Percentiles rank a stretch among this genome's conserved stretches.
These are phyloP conservation scores for Tetrapyrgos nigripes DNA, from an alignment of 1,284 basidiomycete species.

Conservation along the genomic window DNA sequence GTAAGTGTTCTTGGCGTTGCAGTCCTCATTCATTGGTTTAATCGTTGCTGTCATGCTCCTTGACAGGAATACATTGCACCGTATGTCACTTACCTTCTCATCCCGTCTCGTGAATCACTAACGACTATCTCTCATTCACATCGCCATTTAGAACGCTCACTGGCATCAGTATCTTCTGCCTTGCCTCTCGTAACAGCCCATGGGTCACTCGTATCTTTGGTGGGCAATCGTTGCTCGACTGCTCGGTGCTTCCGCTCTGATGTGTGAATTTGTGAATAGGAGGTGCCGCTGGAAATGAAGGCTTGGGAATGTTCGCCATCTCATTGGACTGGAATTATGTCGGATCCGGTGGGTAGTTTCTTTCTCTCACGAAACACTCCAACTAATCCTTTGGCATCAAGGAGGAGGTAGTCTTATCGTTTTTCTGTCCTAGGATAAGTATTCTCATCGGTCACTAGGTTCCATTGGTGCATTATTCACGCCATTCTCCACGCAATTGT, in stretches of 20 bases:
- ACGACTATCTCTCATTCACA: slow-evolving; percentile 1
- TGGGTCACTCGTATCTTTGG: slow-evolving; percentile 65
- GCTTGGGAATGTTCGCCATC: slow-evolving; percentile 55
- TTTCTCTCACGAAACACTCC: background rate
- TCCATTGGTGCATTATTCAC: slow-evolving; percentile 50
- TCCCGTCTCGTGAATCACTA: background rate
- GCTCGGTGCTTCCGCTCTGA: background rate
- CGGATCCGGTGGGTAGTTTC: slow-evolving; percentile 12
- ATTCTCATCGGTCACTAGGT: background rate
- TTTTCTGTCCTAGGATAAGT: background rate
- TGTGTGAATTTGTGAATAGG: slow-evolving; percentile 25
- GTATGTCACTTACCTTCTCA: background rate
- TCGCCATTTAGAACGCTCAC: slow-evolving; percentile 38
- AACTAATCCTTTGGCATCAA: background rate
- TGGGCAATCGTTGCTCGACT: slow-evolving; percentile 21
- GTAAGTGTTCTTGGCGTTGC: slow-evolving; percentile 38
- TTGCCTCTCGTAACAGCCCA: slow-evolving; percentile 55
- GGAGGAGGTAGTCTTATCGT: slow-evolving; percentile 3
- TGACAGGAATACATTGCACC: slow-evolving; percentile 15
- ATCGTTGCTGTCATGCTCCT: background rate
- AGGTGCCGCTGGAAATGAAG: slow-evolving; percentile 52
- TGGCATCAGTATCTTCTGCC: slow-evolving; percentile 62
- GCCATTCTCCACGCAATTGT: slow-evolving; percentile 49
- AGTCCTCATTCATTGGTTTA: slow-evolving; percentile 36
- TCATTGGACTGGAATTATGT: slow-evolving; percentile 46